A percentile compares a stretch with the other conserved stretches of the same genome.
These are phyloP conservation scores for Bretziella fagacearum DNA, from an alignment of 2,329 filamentous ascomycete species.

Conservation along the genomic window DNA sequence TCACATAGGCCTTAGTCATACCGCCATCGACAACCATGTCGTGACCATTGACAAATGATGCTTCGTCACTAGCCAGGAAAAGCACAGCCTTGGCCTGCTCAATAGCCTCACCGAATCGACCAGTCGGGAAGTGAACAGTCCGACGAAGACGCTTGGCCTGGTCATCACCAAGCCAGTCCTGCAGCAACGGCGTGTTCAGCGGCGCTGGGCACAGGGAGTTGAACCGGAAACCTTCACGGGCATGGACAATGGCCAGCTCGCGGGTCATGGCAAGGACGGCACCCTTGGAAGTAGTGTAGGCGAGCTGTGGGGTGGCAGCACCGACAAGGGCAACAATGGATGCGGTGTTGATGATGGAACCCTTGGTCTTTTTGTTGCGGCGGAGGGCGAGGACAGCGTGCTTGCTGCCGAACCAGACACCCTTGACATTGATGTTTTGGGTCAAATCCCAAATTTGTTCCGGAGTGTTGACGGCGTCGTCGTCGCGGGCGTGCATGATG, in stretches of 20 bases:
- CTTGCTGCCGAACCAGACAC: constrained; percentile 93
- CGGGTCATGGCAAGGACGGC: constrained; percentile 80
- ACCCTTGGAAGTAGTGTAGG: constrained; percentile 88
- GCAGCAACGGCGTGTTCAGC: constrained; percentile 67
- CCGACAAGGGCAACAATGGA: constrained; percentile 78
- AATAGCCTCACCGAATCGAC: constrained; percentile 59
- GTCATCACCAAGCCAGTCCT: constrained; percentile 63
- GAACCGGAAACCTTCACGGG: constrained; percentile 74
- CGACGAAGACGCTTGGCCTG: constrained; percentile 50
- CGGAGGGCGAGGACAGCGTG: constrained; percentile 69
- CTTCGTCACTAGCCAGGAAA: constrained; percentile 59
- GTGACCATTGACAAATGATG: constrained; percentile 54
- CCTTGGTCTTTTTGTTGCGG: constrained; percentile 59
- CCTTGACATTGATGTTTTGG: constrained; percentile 90
- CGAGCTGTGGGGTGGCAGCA: constrained; percentile 72
- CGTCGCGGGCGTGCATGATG: constrained; percentile 80
- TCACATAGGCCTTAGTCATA: constrained; percentile 39
- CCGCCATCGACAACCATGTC: constrained; percentile 59
- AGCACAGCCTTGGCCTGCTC: constrained; percentile 61
- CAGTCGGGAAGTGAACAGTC: constrained; percentile 59
- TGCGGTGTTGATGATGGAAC: constrained; percentile 82
- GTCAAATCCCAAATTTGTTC: constrained; percentile 91
- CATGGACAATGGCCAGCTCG: constrained; percentile 82
- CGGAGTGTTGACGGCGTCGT: constrained; percentile 64
- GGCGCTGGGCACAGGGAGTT: constrained; percentile 83